These are phyloP conservation scores for Yamadazyma philogaea DNA, from an alignment of 805 yeast genomes.

Conservation along the genomic window DNA sequence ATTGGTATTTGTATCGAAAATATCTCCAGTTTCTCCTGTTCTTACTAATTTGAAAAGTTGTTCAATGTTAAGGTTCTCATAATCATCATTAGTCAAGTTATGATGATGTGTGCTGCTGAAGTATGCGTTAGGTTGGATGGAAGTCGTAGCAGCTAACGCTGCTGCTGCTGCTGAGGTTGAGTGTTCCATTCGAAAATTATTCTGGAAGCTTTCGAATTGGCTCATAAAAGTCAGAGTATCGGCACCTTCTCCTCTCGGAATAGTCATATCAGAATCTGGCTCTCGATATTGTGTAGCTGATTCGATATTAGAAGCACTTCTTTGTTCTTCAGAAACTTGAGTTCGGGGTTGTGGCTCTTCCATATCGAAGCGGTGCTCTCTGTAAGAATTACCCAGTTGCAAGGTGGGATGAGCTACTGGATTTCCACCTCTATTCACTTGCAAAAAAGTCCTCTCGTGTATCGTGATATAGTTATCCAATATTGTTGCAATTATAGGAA, in stretches of 20 bases:
- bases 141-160: conserved; percentile 9
- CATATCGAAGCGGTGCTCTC: not conserved
- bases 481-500: conserved; percentile 88
- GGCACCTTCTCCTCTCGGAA: not conserved
- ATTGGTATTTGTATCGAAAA: conserved; percentile 7
- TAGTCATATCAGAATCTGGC: not conserved
- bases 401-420: not conserved
- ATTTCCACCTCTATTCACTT: conserved; percentile 22
- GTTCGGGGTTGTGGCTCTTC: not conserved
- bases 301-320: not conserved
- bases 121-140: conserved; percentile 12
- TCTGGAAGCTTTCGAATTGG: conserved; percentile 15
- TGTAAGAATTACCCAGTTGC: not conserved
- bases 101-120: conserved; percentile 20
- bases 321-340: not conserved
- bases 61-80: conserved; percentile 34
- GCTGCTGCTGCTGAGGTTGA: conserved; percentile 16
- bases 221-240: conserved; percentile 9
- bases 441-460: conserved; percentile 38
- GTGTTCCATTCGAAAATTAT: conserved; percentile 10
- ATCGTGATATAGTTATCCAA: conserved; percentile 73
- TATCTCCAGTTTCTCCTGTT: conserved; percentile 17
- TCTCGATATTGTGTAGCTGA: not conserved
- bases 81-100: conserved; percentile 37
- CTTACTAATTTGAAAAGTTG: conserved; percentile 38